Evolutionary conservation across 2,329 filamentous ascomycete species (phyloP).

Genomic region (Diplodia seriata): DNA sequence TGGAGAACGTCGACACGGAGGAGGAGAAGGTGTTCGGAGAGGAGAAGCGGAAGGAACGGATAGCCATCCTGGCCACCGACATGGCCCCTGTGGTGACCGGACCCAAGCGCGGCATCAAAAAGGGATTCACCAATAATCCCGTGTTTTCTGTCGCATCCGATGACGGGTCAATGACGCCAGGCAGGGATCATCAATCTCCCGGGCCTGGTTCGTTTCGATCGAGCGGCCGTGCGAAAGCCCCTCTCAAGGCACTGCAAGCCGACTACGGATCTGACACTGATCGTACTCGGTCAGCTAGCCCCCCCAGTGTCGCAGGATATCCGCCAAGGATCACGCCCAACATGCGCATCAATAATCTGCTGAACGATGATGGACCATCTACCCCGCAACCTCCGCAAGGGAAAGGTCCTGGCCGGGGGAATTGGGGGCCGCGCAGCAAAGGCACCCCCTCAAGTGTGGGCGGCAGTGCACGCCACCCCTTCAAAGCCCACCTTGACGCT

Average conservation of each 20-base stretch:
- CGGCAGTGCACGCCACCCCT: constrained; percentile 37
- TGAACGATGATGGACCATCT: constrained; percentile 53
- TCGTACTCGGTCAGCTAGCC: constrained; percentile 55
- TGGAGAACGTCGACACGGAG: constrained; percentile 76
- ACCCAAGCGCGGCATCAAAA: constrained; percentile 58
- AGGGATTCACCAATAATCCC: constrained; percentile 53
- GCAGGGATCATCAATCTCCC: constrained; percentile 49
- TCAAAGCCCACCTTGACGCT: constrained; percentile 37
- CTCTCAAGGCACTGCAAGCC: constrained; percentile 41
- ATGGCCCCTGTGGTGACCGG: constrained; percentile 69
- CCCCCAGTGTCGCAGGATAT: constrained; percentile 48
- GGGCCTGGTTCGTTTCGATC: constrained; percentile 40
- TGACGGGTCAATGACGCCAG: constrained; percentile 50
- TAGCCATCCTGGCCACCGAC: constrained; percentile 75
- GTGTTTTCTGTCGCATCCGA: constrained; percentile 51
- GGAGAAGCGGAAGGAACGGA: constrained; percentile 75
- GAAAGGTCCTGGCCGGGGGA: constrained; percentile 58
- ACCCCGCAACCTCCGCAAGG: constrained; percentile 37
- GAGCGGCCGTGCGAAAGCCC: constrained; percentile 39
- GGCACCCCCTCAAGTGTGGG: constrained; percentile 35
- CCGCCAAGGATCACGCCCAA: constrained; percentile 43
- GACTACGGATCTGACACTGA: constrained; percentile 55
- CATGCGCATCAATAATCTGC: constrained; percentile 58
- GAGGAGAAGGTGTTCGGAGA: constrained; percentile 75
- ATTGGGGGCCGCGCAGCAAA: constrained; percentile 54